Evolutionary conservation across 73 alveolate species (phyloP).

Genomic region (Uronychia setigera): DNA sequence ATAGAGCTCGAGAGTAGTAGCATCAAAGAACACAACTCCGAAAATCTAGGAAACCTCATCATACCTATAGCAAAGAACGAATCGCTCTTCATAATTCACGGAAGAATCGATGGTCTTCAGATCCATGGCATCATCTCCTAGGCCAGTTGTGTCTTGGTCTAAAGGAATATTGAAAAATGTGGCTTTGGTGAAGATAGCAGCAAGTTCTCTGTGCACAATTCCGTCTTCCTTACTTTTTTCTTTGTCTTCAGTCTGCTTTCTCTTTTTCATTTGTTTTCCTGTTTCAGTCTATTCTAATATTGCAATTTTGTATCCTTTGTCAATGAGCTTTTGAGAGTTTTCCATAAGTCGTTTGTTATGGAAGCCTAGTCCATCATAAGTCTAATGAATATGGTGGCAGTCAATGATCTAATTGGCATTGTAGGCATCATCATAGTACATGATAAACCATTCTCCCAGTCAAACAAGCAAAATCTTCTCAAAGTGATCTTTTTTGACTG

Average conservation of each 20-base stretch:
- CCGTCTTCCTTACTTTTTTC: background rate
- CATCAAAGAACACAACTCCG: slow-evolving; percentile 29
- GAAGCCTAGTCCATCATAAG: slow-evolving; percentile 2
- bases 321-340: background rate
- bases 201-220: background rate
- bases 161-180: background rate
- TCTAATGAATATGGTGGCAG: slow-evolving; percentile 19
- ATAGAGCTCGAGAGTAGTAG: slow-evolving; percentile 31
- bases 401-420: slow-evolving; percentile 14
- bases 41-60: background rate
- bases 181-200: background rate
- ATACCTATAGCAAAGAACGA: background rate
- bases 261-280: background rate
- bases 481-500: slow-evolving; percentile 21
- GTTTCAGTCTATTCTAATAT: background rate
- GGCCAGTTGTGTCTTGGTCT: too few species aligned
- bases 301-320: background rate
- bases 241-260: background rate
- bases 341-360: background rate
- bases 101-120: background rate
- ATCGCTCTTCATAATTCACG: background rate
- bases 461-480: slow-evolving; percentile 37
- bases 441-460: slow-evolving; percentile 51
- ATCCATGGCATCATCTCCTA: background rate
- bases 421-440: slow-evolving; percentile 41